Evolutionary conservation across 2,329 filamentous ascomycete species (phyloP).

Genomic region (Claviceps citrina): DNA sequence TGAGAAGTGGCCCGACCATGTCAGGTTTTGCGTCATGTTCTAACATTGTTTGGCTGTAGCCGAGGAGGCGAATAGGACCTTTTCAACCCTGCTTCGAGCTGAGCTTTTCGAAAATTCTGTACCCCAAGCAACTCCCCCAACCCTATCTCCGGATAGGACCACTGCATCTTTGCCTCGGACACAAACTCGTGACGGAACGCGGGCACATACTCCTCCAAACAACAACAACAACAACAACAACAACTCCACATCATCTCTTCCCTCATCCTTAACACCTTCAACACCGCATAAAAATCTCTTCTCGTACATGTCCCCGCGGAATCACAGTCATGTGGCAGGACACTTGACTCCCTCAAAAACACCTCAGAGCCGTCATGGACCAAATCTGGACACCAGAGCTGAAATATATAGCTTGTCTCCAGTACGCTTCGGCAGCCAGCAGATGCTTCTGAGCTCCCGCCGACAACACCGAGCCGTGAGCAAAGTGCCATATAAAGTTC

Average conservation of each 20-base stretch:
- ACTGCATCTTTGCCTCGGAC: constrained; percentile 34
- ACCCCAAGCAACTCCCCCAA: constrained; percentile 59
- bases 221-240: constrained; percentile 20
- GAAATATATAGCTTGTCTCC: constrained; percentile 94
- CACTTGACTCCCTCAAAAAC: constrained; percentile 82
- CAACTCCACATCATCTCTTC: constrained; percentile 40
- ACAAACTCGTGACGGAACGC: constrained; percentile 47
- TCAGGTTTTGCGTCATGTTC: background rate
- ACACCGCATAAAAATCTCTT: constrained; percentile 97
- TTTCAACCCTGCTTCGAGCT: constrained; percentile 70
- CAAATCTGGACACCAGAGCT: constrained; percentile 75
- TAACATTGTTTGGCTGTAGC: constrained; percentile 28
- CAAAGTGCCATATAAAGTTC: constrained; percentile 94
- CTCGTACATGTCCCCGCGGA: constrained; percentile 66
- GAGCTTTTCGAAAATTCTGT: constrained; percentile 88
- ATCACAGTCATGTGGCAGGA: constrained; percentile 55
- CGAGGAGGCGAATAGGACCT: constrained; percentile 89
- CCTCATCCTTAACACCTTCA: constrained; percentile 69
- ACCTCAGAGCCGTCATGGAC: constrained; percentile 71
- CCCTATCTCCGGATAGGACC: constrained; percentile 43
- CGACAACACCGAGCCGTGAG: constrained; percentile 80
- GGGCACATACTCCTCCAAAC: constrained; percentile 68
- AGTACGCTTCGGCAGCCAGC: constrained; percentile 81
- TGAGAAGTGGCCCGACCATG: background rate
- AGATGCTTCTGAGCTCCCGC: constrained; percentile 79